Conservation (phyloP, 495 filamentous ascomycete genomes). For the Tuber calosporum region DNA sequence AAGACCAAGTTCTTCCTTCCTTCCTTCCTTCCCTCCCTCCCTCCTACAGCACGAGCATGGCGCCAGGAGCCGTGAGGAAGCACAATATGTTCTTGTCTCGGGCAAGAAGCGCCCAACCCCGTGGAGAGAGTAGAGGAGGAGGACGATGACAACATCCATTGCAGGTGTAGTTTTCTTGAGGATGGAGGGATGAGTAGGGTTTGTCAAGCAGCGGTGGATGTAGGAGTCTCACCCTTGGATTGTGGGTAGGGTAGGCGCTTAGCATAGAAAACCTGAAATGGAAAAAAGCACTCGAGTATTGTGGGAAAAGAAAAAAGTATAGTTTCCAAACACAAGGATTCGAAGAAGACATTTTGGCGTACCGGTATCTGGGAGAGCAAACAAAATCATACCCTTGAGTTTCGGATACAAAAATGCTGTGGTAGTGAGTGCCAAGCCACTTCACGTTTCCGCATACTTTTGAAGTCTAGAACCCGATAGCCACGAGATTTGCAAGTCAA, state of each 20-base stretch:
- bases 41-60: too few relatives aligned
- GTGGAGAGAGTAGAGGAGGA: too few relatives aligned
- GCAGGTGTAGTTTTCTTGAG: too few relatives aligned
- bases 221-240: too few relatives aligned
- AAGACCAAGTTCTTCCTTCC: not conserved
- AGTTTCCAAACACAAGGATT: not conserved
- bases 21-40: too few relatives aligned
- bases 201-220: too few relatives aligned
- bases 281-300: too few relatives aligned
- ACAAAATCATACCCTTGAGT: not conserved
- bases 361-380: not conserved
- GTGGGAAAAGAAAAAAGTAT: not conserved
- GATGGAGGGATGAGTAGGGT: too few relatives aligned
- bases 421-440: not conserved
- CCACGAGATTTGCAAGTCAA: not conserved
- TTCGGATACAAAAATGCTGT: not conserved
- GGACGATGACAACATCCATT: too few relatives aligned
- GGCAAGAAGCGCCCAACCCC: not conserved
- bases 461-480: not conserved
- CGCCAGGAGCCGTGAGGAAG: not conserved
- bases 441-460: not conserved
- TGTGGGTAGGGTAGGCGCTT: too few relatives aligned
- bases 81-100: not conserved
- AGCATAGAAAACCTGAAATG: too few relatives aligned
- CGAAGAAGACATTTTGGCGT: not conserved